Base-by-base conservation (phyloP, 1,284 basidiomycete genomes). In the Xerocomus amazonicus region DNA sequence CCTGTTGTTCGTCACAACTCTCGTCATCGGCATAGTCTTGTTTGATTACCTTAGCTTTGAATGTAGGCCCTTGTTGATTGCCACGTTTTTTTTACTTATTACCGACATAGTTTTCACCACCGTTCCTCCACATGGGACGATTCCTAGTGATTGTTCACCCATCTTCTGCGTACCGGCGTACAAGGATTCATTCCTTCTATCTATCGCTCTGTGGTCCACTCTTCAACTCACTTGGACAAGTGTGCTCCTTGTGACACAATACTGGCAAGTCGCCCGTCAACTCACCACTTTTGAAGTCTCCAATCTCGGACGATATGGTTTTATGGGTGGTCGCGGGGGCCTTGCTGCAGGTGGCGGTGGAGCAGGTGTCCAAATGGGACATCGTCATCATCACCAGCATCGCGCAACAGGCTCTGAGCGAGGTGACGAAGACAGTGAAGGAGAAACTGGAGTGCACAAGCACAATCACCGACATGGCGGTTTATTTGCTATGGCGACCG, bases 271-370 rank as follows among this genome's bases (percentile, higher is more conserved):
- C 47, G 80, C 86, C 9, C 80, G 89, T 16, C 96, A 99, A 65
- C 92, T 99, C 83, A 99, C 96, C 1, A 97, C 96, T 0, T 80
- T 97, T 50, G 96, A 99, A 66, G 91, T 98, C 6, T 89, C 86
- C 51, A 99, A 99, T 65, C 81, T 98, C 3, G 93, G 95, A 1
- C 79, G 96, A 43, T 97, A 88, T 62, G 96, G 97, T 3, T 98
- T 86, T 73, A 97, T 99, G 93, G 97, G 96, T 42, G 94, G 94
- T 0, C 84, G 90, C 28, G 92, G 91, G 2, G 93, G 93, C 1
- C 97, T 86, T 70, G 97, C 98, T 85, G 95, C 94, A 45, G 93
- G 94, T 0, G 81, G 90, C 28, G 92, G 90, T 1, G 90, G 91
- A 6, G 79, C 79, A 1, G 81, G 76, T 46, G 68, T 88, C 29